Evolutionary conservation across 73 alveolate genomes (phyloP), one percentile per base, ranked within the genome.

Genomic region (Paramecium caudatum): DNA sequence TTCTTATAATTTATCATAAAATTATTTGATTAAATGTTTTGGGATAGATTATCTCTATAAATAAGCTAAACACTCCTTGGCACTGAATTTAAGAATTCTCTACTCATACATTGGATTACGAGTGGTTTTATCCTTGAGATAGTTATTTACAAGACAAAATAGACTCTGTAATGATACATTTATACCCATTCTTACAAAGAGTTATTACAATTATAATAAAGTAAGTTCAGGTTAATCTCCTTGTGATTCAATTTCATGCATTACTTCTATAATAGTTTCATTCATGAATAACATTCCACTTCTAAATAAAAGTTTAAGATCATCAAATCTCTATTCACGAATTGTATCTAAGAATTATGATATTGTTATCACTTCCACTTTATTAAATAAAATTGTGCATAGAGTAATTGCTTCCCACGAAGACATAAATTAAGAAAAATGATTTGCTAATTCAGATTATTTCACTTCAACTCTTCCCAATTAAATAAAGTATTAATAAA

Each of bases 1-100:
- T 23, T 74, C 88, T 41, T 74, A 74, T 12, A 74, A 25, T 74
- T 43, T 74, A 3, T 74, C 62, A 74, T 74, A 74, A 16, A 74
- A 74, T 21, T 19, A 8, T 74, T 74, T 74, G 1, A 74, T 47
- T 17, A 32, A 36, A 65, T 36, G 17, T 36, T 65, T 65, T 0
- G 30, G 17, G 5, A 36, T 43, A 17, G 17, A n/a, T 74, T 74
- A 7, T 65, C 34, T 12, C 3, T 30, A 65, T 74, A 74, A 74
- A 23, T 36, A 74, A 1, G 16, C 36, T 4, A 74, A 27, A n/a
- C 36, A 74, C 9, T 74, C 69, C 32, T 21, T 74, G 0, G 43
- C 32, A 27, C 17, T 36, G 15, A 41, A 74, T 16, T 37, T 74
- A 23, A 39, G 17, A 45, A 74, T 43, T 23, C 21, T 37, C 33